A percentile compares a stretch with the other conserved stretches of the same genome.
These are phyloP conservation scores for Lathyrus tuberosus DNA, from an alignment of 306 rosid genomes.

Conservation along the genomic window DNA sequence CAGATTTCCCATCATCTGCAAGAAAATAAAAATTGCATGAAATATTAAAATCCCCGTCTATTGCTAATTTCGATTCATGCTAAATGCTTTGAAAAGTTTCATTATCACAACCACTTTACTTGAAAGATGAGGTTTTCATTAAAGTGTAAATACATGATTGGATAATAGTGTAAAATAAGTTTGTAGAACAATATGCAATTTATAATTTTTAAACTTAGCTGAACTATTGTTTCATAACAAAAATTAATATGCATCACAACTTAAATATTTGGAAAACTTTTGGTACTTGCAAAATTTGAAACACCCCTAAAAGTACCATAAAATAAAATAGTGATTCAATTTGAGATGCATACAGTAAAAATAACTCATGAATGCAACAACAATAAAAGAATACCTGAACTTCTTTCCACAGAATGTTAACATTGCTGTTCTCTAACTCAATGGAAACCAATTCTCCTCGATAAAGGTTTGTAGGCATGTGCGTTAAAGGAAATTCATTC, in stretches of 20 bases:
- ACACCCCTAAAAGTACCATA: no score
- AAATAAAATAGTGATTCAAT: no score
- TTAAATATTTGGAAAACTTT: background rate
- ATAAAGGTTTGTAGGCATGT: background rate
- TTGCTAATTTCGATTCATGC: background rate
- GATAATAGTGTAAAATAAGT: background rate
- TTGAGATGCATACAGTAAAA: background rate
- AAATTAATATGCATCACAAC: background rate
- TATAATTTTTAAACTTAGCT: background rate
- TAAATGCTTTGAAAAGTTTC: background rate
- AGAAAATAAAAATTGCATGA: background rate
- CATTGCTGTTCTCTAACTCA: background rate
- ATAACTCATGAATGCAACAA: no score
- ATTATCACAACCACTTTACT: background rate
- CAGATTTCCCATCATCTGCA: background rate
- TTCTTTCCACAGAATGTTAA: background rate
- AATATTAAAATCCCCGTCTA: background rate
- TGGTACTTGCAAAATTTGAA: background rate
- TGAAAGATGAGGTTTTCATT: background rate
- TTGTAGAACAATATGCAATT: no score
- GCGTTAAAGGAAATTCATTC: background rate
- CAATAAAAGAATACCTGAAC: background rate
- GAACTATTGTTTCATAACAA: background rate
- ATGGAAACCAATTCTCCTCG: background rate
- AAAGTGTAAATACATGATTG: background rate